Conservation (phyloP, 306 rosid species). For the Leucaena leucocephala region DNA sequence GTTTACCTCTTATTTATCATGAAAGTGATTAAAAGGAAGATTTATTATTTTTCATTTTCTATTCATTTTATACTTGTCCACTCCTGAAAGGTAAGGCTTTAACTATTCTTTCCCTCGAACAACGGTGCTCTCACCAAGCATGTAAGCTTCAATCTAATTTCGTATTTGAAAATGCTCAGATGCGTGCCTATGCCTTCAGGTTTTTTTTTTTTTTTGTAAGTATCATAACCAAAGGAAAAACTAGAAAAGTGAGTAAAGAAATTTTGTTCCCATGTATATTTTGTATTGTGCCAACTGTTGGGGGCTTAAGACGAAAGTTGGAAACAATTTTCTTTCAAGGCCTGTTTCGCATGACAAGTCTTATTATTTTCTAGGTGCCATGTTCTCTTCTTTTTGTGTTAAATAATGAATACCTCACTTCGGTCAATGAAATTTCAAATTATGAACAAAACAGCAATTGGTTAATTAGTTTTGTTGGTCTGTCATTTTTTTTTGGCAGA, state of each 20-base stretch:
- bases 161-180: slow-evolving; percentile 11
- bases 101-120: background rate
- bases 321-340: background rate
- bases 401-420: background rate
- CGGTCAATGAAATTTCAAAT: background rate
- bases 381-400: slow-evolving; percentile 17
- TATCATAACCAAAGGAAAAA: background rate
- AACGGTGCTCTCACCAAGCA: background rate
- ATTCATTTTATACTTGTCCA: slow-evolving; percentile 1
- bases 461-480: slow-evolving; percentile 16
- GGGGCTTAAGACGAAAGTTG: background rate
- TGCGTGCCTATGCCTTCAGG: slow-evolving; percentile 21
- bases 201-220: background rate
- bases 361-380: background rate
- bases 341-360: background rate
- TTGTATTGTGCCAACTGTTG: background rate
- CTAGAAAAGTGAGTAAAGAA: background rate
- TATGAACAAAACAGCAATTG: background rate
- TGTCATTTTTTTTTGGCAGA: background rate
- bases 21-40: slow-evolving; percentile 8
- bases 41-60: slow-evolving; percentile 10
- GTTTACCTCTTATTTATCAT: slow-evolving; percentile 4
- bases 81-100: slow-evolving; percentile 19
- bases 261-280: background rate
- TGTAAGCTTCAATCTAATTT: background rate